Base-by-base conservation (phyloP, 1,284 basidiomycete genomes). In the Rhodotorula sp. region DNA sequence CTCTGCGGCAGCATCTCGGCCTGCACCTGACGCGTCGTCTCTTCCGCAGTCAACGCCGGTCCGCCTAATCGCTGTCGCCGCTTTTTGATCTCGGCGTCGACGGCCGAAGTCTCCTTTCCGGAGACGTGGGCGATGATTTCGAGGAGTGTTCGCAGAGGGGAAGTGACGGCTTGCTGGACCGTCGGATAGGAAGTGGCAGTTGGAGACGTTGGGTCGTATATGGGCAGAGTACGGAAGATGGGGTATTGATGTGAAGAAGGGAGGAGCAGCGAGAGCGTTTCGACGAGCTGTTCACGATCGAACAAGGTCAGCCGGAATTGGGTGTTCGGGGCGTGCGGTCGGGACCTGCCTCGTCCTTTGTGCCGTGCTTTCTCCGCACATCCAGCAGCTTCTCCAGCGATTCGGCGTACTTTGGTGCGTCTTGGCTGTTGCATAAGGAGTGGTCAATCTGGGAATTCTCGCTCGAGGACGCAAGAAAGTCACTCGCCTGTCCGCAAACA, bases 341-440 rank as follows among this genome's bases (percentile, higher is more conserved):
- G 64, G 22, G 9, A 56, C 76, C 56, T 73, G 89, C 90, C 80
- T 91, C 84, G 61, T 82, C 78, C 44, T 82, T 82, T 5, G 85
- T 85, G 0, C 90, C 90, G 68, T 87, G 83, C 58, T 86, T 82
- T 24, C 87, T 83, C 34, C 86, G 85, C 4, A 88, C 77, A 4
- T 87, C 84, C n/a, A 96, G 81, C 49, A 91, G 82, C 74, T 88
- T 90, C 78, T 94, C 90, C 53, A 95, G 79, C 0, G 84, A 82
- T 76, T 92, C 90, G 1, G 90, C 91, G 74, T 89, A 90, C 80
- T 91, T 94, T 13, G 83, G 83, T 0, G 85, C 86, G 78, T 98
- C 92, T 46, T 86, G 82, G 8, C 92, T 94, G 72, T 22, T 24
- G 32, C 0, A 8, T 22, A n/a, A 10, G 27, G 17, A n/a, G 32